These are phyloP conservation scores for Vigna hirtella DNA, from an alignment of 306 rosid genomes.

Conservation along the genomic window DNA sequence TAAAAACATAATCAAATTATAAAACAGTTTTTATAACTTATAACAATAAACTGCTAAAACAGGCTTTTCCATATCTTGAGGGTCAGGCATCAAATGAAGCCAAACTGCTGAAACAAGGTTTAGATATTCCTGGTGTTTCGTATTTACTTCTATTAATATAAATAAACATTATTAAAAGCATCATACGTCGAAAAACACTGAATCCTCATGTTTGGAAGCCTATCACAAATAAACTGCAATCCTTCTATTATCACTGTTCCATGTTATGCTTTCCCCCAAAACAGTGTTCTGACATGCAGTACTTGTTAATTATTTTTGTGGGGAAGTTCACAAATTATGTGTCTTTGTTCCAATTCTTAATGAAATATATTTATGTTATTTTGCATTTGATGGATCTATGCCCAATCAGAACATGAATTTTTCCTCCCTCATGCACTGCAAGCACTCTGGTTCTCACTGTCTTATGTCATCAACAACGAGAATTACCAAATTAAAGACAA, in stretches of 20 bases:
- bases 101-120: conserved; percentile 7
- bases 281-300: conserved; percentile 17
- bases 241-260: background rate
- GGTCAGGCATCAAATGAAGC: background rate
- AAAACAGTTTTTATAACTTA: conserved; percentile 18
- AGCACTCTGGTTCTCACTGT: background rate
- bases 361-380: background rate
- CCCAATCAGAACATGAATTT: background rate
- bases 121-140: background rate
- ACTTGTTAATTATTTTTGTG: conserved; percentile 1
- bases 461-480: background rate
- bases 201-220: conserved; percentile 16
- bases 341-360: background rate
- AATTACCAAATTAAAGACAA: conserved; percentile 7
- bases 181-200: conserved; percentile 6
- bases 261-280: background rate
- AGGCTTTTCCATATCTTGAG: background rate
- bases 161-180: conserved; percentile 8
- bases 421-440: conserved; percentile 21
- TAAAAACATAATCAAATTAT: conserved; percentile 27
- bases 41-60: conserved; percentile 2
- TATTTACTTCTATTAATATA: conserved; percentile 13
- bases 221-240: conserved; percentile 15
- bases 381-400: conserved; percentile 18
- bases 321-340: background rate